Conservation (phyloP, 2,329 filamentous ascomycete genomes). For the Colletotrichum tropicale region DNA sequence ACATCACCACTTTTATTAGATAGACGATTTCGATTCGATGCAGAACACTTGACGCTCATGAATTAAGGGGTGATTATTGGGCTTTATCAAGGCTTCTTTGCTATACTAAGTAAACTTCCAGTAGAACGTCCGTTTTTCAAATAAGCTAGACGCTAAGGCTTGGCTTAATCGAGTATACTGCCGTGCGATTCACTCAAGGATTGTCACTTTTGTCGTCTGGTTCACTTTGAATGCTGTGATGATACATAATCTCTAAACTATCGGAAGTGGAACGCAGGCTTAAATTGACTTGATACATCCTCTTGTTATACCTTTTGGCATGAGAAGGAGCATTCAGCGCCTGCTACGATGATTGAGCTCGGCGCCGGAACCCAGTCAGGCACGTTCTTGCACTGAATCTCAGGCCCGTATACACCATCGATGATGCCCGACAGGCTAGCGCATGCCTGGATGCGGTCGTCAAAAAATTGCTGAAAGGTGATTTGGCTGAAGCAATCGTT, state of each 20-base stretch:
- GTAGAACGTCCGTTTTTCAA: background rate
- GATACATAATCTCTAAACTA: accelerated
- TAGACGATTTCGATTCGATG: background rate
- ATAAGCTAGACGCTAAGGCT: too few species aligned
- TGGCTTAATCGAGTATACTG: too few species aligned
- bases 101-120: accelerated
- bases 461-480: background rate
- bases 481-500: background rate
- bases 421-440: background rate
- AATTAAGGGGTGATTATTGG: background rate
- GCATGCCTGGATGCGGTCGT: background rate
- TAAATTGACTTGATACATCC: background rate
- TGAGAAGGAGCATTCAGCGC: background rate
- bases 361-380: background rate
- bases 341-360: background rate
- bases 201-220: background rate
- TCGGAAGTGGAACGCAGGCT: background rate
- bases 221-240: background rate
- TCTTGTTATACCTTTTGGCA: background rate
- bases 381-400: background rate
- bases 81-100: background rate
- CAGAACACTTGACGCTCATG: accelerated
- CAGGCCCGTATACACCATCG: background rate
- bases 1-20: background rate
- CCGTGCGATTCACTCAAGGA: background rate